phyloP scores from a whole-genome alignment of 306 rosid genomes.

The Begonia peltatifolia region DNA sequence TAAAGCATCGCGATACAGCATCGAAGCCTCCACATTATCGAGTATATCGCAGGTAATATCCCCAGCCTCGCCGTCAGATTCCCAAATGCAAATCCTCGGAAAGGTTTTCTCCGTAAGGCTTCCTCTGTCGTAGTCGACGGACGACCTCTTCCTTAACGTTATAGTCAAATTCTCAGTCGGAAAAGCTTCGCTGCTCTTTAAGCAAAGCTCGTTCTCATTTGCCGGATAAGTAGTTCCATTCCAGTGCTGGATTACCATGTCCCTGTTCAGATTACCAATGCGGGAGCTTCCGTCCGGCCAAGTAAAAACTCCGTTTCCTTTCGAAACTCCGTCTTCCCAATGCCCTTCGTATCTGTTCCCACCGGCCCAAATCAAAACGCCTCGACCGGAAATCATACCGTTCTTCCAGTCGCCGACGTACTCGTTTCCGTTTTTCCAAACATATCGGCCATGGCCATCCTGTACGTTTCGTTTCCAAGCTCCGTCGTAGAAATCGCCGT shows the following conservation, averaged over 20 bases:
- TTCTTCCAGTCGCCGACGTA: slow-evolving; percentile 75
- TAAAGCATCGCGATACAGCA: slow-evolving; percentile 33
- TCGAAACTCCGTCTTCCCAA: slow-evolving; percentile 81
- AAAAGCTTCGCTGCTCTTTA: slow-evolving; percentile 20
- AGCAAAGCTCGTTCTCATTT: slow-evolving; percentile 18
- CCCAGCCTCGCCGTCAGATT: slow-evolving; percentile 87
- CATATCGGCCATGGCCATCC: slow-evolving; percentile 78
- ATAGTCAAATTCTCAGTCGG: slow-evolving; percentile 26
- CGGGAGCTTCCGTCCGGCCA: slow-evolving; percentile 81
- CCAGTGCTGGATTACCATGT: slow-evolving; percentile 37
- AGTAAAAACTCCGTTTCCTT: slow-evolving; percentile 63
- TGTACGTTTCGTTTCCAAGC: slow-evolving; percentile 63
- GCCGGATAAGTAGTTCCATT: slow-evolving; percentile 54
- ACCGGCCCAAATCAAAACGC: slow-evolving; percentile 59
- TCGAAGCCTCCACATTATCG: slow-evolving; percentile 80
- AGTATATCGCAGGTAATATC: slow-evolving; percentile 90
- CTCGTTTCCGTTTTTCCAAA: slow-evolving; percentile 80
- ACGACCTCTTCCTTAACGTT: slow-evolving; percentile 56
- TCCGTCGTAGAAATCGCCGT: slow-evolving; percentile 80
- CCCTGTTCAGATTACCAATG: slow-evolving; percentile 59
- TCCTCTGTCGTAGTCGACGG: slow-evolving; percentile 40
- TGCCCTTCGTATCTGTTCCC: slow-evolving; percentile 81
- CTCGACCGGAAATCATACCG: slow-evolving; percentile 66
- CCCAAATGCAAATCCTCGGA: slow-evolving; percentile 90
- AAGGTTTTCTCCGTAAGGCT: slow-evolving; percentile 49